Evolutionary conservation across 257 asterid species (phyloP).

Genomic region (Perilla frutescens): DNA sequence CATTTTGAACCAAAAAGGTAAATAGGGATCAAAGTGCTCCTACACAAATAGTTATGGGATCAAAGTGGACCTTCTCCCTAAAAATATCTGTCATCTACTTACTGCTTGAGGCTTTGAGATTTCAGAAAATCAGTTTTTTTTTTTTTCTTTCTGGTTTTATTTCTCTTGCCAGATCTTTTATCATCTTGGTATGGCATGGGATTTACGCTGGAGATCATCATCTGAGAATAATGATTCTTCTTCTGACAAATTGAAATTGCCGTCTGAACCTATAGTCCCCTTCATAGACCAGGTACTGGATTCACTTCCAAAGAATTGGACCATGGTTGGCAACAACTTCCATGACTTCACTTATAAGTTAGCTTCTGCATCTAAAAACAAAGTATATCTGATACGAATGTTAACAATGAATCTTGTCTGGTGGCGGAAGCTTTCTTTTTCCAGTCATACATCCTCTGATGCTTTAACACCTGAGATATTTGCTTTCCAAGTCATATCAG

Average conservation of each 20-base stretch:
- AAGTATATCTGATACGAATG: neutral
- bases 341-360: neutral
- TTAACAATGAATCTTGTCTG: constrained; percentile 10
- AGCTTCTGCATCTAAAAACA: constrained; percentile 2
- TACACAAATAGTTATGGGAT: no score
- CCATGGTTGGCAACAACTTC: constrained; percentile 23
- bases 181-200: constrained; percentile 98
- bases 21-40: no score
- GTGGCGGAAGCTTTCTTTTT: constrained; percentile 16
- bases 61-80: no score
- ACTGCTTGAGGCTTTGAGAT: constrained; percentile 19
- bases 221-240: constrained; percentile 46
- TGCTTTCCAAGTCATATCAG: constrained; percentile 10
- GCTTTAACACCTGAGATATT: neutral
- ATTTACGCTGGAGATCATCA: constrained; percentile 71
- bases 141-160: constrained; percentile 24
- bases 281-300: constrained; percentile 64
- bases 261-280: constrained; percentile 68
- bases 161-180: constrained; percentile 69
- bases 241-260: constrained; percentile 46
- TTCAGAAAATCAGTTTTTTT: neutral
- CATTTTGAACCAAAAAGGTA: no score
- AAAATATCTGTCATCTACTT: constrained; percentile 15
- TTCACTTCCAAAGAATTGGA: constrained; percentile 27
- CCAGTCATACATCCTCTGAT: constrained; percentile 23